phyloP scores from a whole-genome alignment of 2,329 filamentous ascomycete genomes.

The Paraphaeosphaeria sporulosa region DNA sequence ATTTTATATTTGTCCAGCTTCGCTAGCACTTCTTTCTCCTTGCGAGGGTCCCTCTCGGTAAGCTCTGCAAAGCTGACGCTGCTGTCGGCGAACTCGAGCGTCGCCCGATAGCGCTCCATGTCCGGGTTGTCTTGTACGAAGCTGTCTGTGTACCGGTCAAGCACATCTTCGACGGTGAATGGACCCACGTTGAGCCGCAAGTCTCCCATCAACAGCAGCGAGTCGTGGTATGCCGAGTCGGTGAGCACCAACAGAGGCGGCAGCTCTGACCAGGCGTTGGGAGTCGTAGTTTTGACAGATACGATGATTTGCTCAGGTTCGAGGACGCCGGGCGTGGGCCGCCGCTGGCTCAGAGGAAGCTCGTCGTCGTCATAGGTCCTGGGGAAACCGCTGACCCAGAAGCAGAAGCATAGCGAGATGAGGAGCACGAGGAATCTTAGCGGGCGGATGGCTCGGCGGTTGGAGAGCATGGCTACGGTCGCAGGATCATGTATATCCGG shows the following conservation, averaged over 20 bases:
- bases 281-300: constrained; percentile 64
- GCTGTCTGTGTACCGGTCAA: constrained; percentile 36
- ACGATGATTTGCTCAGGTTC: constrained; percentile 55
- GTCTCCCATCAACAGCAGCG: constrained; percentile 48
- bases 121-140: constrained; percentile 42
- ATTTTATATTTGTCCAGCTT: constrained; percentile 51
- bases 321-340: constrained; percentile 24
- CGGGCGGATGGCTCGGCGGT: constrained; percentile 18
- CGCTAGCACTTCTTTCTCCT: constrained; percentile 28
- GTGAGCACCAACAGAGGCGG: constrained; percentile 14
- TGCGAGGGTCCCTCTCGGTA: constrained; percentile 24
- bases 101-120: constrained; percentile 47
- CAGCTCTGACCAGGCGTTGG: constrained; percentile 56
- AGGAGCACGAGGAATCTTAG: constrained; percentile 30
- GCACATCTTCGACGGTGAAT: constrained; percentile 48
- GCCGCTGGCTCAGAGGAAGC: constrained; percentile 29
- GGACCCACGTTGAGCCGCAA: constrained; percentile 42
- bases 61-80: constrained; percentile 38
- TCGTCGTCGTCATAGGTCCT: constrained; percentile 42
- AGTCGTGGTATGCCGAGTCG: constrained; percentile 41
- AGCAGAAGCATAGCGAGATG: constrained; percentile 34
- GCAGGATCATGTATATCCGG: constrained; percentile 9
- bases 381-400: constrained; percentile 44
- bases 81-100: constrained; percentile 38
- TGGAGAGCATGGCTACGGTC: neutral